These are phyloP conservation scores for Rachicladosporium sp. DNA, from an alignment of 2,329 filamentous ascomycete species.

Conservation along the genomic window DNA sequence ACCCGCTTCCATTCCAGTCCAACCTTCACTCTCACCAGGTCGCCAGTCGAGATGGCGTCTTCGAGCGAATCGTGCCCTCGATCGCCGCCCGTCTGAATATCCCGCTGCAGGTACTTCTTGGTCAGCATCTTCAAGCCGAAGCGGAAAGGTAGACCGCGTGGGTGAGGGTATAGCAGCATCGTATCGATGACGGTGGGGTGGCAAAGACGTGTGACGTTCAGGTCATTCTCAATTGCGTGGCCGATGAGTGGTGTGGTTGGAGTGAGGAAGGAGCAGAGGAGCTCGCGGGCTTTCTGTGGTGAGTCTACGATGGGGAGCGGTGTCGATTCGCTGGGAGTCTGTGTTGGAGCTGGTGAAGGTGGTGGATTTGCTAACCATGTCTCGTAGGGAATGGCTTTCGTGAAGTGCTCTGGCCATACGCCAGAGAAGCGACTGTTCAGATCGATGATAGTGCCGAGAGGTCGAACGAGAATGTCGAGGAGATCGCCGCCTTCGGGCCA, in stretches of 20 bases:
- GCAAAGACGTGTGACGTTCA: slow-evolving; percentile 73
- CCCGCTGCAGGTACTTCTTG: slow-evolving; percentile 53
- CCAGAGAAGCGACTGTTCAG: slow-evolving; percentile 89
- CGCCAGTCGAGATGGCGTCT: slow-evolving; percentile 79
- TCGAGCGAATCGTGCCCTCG: slow-evolving; percentile 82
- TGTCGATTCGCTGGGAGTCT: slow-evolving; percentile 5
- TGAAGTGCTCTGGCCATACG: slow-evolving; percentile 65
- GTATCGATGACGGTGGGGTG: slow-evolving; percentile 82
- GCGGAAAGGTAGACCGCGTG: slow-evolving; percentile 61
- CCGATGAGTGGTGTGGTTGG: slow-evolving; percentile 76
- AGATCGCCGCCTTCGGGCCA: slow-evolving; percentile 70
- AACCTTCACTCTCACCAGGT: slow-evolving; percentile 64
- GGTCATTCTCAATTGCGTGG: slow-evolving; percentile 89
- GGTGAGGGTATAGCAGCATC: slow-evolving; percentile 70
- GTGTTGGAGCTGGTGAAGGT: neutral
- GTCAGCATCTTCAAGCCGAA: slow-evolving; percentile 66
- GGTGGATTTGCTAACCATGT: slow-evolving; percentile 7
- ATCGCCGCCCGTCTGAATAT: slow-evolving; percentile 61
- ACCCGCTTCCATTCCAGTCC: slow-evolving; percentile 2
- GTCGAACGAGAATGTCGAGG: slow-evolving; percentile 74
- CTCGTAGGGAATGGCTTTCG: slow-evolving; percentile 49
- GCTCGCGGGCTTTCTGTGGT: slow-evolving; percentile 58
- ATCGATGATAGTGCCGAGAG: slow-evolving; percentile 72
- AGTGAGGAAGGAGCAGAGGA: slow-evolving; percentile 64
- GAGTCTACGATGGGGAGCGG: slow-evolving; percentile 61